Percentiles rank a stretch among this genome's conserved stretches.
phyloP scores from a whole-genome alignment of 768 basidiomycete species.

The Tylopilus plumbeoviolaceoides region DNA sequence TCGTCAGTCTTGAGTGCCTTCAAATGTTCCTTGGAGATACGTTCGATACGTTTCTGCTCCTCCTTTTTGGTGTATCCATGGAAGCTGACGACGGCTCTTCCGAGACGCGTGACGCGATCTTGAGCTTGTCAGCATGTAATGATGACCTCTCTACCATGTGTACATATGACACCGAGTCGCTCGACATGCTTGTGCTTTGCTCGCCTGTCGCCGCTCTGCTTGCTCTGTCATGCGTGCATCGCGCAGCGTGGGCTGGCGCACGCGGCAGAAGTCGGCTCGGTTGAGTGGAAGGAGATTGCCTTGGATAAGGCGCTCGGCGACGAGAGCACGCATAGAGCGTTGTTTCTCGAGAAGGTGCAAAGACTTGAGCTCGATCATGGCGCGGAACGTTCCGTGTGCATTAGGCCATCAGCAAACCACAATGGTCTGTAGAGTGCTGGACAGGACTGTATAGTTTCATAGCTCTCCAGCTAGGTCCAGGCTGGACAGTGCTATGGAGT shows the following conservation, averaged over 20 bases:
- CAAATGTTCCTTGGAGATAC: constrained; percentile 95
- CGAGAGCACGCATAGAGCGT: constrained; percentile 75
- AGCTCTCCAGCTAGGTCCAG: too few species aligned
- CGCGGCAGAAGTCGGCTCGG: too few species aligned
- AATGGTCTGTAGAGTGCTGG: too few species aligned
- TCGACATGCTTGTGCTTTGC: constrained; percentile 97
- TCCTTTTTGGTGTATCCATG: constrained; percentile 93
- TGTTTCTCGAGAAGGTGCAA: constrained; percentile 90
- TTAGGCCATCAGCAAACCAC: too few species aligned
- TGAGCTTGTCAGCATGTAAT: constrained; percentile 64
- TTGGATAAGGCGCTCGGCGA: too few species aligned
- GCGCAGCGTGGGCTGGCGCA: too few species aligned
- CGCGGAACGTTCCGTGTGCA: constrained; percentile 79
- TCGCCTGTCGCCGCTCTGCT: constrained; percentile 86
- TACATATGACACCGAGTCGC: constrained; percentile 81
- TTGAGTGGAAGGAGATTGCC: too few species aligned
- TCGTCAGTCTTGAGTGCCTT: constrained; percentile 97
- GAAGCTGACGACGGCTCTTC: constrained; percentile 76
- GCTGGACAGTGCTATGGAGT: too few species aligned
- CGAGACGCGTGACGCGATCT: constrained; percentile 56
- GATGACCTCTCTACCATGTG: constrained; percentile 75
- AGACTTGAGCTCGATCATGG: constrained; percentile 89
- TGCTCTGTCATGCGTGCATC: too few species aligned
- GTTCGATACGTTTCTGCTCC: constrained; percentile 95
- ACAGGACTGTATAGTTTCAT: too few species aligned